Base-by-base conservation (phyloP, 148 eudicot species). In the Dianthus caryophyllus region DNA sequence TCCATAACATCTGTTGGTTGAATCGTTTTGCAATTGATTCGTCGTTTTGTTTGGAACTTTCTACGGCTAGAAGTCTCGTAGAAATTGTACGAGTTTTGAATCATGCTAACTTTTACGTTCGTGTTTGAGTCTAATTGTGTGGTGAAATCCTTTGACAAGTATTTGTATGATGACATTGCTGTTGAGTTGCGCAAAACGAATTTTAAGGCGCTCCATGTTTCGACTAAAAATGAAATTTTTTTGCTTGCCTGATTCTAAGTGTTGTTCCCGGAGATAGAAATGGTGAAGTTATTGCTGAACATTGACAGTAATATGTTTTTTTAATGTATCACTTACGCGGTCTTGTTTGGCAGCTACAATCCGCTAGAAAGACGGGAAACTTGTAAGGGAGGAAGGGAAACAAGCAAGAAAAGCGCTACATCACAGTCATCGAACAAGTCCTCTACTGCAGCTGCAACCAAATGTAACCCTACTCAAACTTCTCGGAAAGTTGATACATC, bases 331-430 rank as follows among this genome's bases (percentile, higher is more conserved):
- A 54, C 16, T 54, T 31, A 54, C 25, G 58, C 25, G 10, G 9
- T 59, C 31, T 17, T 16, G 5, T 31, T 5, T 59, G 44, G 33
- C 66, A 88, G 96, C 69, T 91, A 88, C 83, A 88, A 91, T 69
- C 80, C 97, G 51, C 38, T 87, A 61, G 97, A 91, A 78, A 84
- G 97, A 66, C 84, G 96, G 76, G 96, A 88, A 60, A 67, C 83
- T 36, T 85, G 85, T 66, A 91, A 85, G 77, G 96, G 96, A 47
- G 90, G 80, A 29, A 88, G 88, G 27, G 90, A 79, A 9, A 86
- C 60, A 12, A 66, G 79, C 84, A 88, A 81, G 83, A 88, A 72
- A 78, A 74, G 76, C 53, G 84, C 85, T 24, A 26, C 85, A 11
- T 74, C 88, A 52, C 90, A 86, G 55, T 17, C 88, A 66, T 68